Evolutionary conservation across 2,329 filamentous ascomycete species (phyloP).

Genomic region (Fusarium sulawesiense): DNA sequence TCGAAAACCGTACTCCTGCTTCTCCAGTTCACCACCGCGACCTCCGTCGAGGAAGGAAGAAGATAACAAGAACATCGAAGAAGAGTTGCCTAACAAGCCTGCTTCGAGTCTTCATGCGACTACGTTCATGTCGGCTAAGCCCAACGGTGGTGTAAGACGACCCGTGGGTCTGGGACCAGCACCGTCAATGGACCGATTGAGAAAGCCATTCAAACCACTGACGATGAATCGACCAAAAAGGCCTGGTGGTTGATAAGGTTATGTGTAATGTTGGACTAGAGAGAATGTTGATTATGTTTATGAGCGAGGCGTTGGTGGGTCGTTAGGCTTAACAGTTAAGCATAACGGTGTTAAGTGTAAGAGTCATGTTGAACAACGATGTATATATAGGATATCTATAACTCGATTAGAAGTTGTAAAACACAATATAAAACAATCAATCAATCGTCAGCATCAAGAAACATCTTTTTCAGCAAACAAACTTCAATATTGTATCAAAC

Average conservation of each 20-base stretch:
- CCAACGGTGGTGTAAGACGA: constrained; percentile 56
- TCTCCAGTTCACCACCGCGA: constrained; percentile 68
- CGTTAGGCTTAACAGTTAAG: constrained; percentile 38
- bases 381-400: constrained; percentile 24
- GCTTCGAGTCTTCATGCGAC: constrained; percentile 64
- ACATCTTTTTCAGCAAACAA: no score
- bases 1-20: constrained; percentile 63
- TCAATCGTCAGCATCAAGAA: no score
- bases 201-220: constrained; percentile 68
- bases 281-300: constrained; percentile 9
- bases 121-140: constrained; percentile 57
- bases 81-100: constrained; percentile 48
- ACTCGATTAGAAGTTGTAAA: background rate
- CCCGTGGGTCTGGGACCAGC: constrained; percentile 59
- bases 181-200: constrained; percentile 62
- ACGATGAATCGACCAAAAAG: constrained; percentile 60
- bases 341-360: constrained; percentile 33
- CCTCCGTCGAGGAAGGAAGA: constrained; percentile 40
- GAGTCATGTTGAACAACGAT: constrained; percentile 4
- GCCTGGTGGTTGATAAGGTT: constrained; percentile 32
- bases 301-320: constrained; percentile 17
- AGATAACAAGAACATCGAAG: constrained; percentile 41
- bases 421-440: constrained; percentile 7
- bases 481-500: background rate
- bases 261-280: constrained; percentile 9